phyloP scores from a whole-genome alignment of 352 stramenopile species.

The Phytophthora pini region DNA sequence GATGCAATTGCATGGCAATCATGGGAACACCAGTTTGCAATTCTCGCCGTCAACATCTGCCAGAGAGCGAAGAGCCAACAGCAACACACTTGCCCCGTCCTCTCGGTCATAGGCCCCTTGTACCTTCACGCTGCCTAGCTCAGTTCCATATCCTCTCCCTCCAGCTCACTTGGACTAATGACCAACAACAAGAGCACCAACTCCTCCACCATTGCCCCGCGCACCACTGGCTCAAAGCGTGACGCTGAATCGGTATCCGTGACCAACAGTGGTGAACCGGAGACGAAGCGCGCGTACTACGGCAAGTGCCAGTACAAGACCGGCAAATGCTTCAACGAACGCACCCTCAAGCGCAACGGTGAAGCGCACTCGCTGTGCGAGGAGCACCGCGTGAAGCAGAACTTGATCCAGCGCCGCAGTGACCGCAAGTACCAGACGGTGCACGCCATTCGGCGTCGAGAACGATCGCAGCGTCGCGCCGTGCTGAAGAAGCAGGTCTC shows the following conservation, averaged over 20 bases:
- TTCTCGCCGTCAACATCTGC: conserved; percentile 42
- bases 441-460: conserved; percentile 83
- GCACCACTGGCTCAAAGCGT: conserved; percentile 20
- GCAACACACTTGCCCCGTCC: conserved; percentile 19
- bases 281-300: conserved; percentile 49
- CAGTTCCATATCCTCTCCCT: conserved; percentile 26
- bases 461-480: conserved; percentile 76
- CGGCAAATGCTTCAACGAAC: conserved; percentile 90
- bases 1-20: conserved; percentile 47
- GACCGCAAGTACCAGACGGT: conserved; percentile 89
- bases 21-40: conserved; percentile 71
- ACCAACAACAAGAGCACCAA: conserved; percentile 34
- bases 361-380: conserved; percentile 84
- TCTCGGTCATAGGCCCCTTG: conserved; percentile 10
- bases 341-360: conserved; percentile 85
- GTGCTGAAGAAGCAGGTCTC: conserved; percentile 86
- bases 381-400: conserved; percentile 87
- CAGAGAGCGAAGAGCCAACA: conserved; percentile 38
- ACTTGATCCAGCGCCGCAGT: conserved; percentile 82
- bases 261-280: conserved; percentile 9
- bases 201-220: conserved; percentile 6
- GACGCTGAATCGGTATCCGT: conserved; percentile 15
- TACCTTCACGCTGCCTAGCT: conserved; percentile 26
- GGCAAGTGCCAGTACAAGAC: conserved; percentile 91
- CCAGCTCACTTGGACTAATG: conserved; percentile 43